These are phyloP conservation scores for Trichosporon asahii DNA, from an alignment of 1,284 basidiomycete genomes.

Conservation along the genomic window DNA sequence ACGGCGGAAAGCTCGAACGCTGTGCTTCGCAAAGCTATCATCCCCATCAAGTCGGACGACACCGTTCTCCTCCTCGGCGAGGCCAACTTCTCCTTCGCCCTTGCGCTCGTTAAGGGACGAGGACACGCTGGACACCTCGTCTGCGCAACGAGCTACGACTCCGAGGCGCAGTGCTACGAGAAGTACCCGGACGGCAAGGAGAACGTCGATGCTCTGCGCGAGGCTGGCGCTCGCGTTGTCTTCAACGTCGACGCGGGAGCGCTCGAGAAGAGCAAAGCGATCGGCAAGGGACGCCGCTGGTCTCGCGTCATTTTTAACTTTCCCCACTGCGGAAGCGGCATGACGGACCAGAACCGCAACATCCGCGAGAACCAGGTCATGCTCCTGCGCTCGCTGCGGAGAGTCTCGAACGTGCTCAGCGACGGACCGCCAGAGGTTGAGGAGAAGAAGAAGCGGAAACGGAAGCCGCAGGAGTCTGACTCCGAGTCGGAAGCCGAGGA, in stretches of 20 bases:
- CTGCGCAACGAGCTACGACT: constrained; percentile 84
- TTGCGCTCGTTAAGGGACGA: constrained; percentile 62
- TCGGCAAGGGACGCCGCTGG: constrained; percentile 58
- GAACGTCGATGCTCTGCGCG: constrained; percentile 61
- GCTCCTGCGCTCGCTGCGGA: constrained; percentile 78
- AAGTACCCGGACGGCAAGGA: constrained; percentile 79
- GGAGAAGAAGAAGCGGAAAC: constrained; percentile 16
- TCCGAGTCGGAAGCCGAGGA: constrained; percentile 18
- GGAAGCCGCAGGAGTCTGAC: constrained; percentile 13
- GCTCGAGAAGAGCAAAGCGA: constrained; percentile 57
- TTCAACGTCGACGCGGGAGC: constrained; percentile 83
- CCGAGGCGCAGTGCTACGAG: constrained; percentile 66
- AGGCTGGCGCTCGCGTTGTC: constrained; percentile 66
- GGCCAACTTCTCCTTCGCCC: constrained; percentile 88
- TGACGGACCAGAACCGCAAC: constrained; percentile 91
- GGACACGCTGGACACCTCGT: constrained; percentile 65
- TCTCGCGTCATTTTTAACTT: constrained; percentile 90
- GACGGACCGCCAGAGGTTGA: constrained; percentile 51
- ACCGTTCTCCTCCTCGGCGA: constrained; percentile 88
- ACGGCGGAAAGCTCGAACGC: background rate
- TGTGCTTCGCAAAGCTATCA: constrained; percentile 23
- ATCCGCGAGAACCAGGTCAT: constrained; percentile 85
- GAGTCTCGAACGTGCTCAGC: constrained; percentile 64
- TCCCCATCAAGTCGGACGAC: constrained; percentile 74
- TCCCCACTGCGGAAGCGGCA: constrained; percentile 89